A percentile compares a stretch with the other conserved stretches of the same genome.
Conservation (phyloP, 805 yeast genomes). For the Candida maris region DNA sequence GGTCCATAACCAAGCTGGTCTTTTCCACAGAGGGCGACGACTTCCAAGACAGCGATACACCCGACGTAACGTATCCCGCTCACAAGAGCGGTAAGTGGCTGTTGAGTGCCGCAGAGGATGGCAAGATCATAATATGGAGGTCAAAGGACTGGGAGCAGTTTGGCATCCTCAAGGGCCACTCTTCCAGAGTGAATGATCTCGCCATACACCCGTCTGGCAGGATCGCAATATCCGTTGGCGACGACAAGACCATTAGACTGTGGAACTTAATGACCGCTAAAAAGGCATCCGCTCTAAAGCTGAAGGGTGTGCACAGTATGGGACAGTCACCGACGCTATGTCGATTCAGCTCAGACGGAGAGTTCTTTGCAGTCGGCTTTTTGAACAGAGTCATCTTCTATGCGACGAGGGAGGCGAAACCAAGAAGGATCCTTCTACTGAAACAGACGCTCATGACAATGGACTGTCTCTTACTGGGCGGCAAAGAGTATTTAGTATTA, state of each 20-base stretch:
- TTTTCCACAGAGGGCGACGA: slow-evolving; percentile 54
- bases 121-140: slow-evolving; percentile 87
- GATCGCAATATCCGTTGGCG: slow-evolving; percentile 85
- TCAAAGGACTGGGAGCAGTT: slow-evolving; percentile 95
- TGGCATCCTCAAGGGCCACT: slow-evolving; percentile 86
- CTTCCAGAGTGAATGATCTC: slow-evolving; percentile 75
- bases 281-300: slow-evolving; percentile 80
- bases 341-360: slow-evolving; percentile 52
- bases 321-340: slow-evolving; percentile 43
- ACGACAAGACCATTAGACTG: slow-evolving; percentile 75
- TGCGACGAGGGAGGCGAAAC: slow-evolving; percentile 58
- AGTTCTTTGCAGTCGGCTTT: slow-evolving; percentile 71
- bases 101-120: slow-evolving; percentile 86
- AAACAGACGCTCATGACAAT: slow-evolving; percentile 63
- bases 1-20: slow-evolving; percentile 73
- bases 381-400: slow-evolving; percentile 62
- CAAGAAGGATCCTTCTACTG: slow-evolving; percentile 49
- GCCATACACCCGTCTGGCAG: slow-evolving; percentile 88
- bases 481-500: slow-evolving; percentile 53
- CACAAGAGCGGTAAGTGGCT: slow-evolving; percentile 79
- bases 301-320: slow-evolving; percentile 62
- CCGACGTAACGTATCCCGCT: slow-evolving; percentile 9
- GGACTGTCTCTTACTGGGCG: slow-evolving; percentile 46
- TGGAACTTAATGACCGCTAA: slow-evolving; percentile 98
- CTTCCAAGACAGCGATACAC: slow-evolving; percentile 13